Evolutionary conservation across 371 early-diverging fungal species (phyloP).

Genomic region (Mortierella sp.): DNA sequence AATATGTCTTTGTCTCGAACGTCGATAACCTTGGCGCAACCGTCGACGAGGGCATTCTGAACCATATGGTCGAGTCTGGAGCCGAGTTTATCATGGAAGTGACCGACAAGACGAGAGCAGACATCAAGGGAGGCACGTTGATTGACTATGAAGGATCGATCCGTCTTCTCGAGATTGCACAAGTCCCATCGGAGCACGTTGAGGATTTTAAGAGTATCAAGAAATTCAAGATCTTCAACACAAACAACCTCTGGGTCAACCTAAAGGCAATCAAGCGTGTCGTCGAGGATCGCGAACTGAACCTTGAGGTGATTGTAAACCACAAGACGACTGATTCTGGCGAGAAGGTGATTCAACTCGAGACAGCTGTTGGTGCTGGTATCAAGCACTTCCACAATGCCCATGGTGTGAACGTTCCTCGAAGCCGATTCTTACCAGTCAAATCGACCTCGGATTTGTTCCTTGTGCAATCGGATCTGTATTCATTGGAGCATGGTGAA

Average conservation of each 20-base stretch:
- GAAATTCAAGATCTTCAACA: slow-evolving; percentile 99
- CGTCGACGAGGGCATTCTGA: slow-evolving; percentile 94
- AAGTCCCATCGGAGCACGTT: slow-evolving; percentile 97
- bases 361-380: slow-evolving; percentile 99
- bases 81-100: slow-evolving; percentile 99
- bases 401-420: slow-evolving; percentile 98
- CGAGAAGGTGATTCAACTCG: slow-evolving; percentile 98
- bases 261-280: slow-evolving; percentile 96
- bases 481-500: slow-evolving; percentile 93
- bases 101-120: slow-evolving; percentile 99
- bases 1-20: slow-evolving; percentile 99
- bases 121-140: slow-evolving; percentile 99
- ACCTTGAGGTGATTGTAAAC: slow-evolving; percentile 98
- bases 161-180: slow-evolving; percentile 98
- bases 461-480: slow-evolving; percentile 96
- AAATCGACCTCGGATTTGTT: slow-evolving; percentile 99
- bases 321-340: slow-evolving; percentile 87
- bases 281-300: slow-evolving; percentile 83
- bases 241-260: slow-evolving; percentile 99
- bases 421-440: slow-evolving; percentile 98
- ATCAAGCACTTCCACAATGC: slow-evolving; percentile 98
- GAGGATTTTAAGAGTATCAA: slow-evolving; percentile 99
- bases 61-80: slow-evolving; percentile 90
- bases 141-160: slow-evolving; percentile 97
- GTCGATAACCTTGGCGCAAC: slow-evolving; percentile 99